Conservation (phyloP, 768 basidiomycete genomes). For the Boletus huronensis region DNA sequence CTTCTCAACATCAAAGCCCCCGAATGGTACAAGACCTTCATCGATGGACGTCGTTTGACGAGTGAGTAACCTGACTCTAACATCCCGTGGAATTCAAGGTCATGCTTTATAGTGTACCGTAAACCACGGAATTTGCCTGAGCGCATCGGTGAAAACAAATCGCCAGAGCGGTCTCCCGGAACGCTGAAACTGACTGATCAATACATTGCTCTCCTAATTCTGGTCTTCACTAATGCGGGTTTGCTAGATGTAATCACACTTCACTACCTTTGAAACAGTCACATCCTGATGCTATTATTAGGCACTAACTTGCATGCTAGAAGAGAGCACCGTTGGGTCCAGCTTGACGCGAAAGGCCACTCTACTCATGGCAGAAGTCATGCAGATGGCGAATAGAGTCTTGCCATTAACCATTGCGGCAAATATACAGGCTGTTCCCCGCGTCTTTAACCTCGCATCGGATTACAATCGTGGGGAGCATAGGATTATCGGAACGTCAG, state of each 20-base stretch:
- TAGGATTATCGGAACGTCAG: slow-evolving; percentile 78
- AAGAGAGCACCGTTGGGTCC: slow-evolving; percentile 70
- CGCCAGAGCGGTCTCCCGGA: slow-evolving; percentile 46
- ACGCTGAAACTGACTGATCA: slow-evolving; percentile 87
- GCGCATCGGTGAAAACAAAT: slow-evolving; percentile 33
- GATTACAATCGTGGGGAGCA: slow-evolving; percentile 75
- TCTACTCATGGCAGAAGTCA: slow-evolving; percentile 83
- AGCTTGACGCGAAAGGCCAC: slow-evolving; percentile 87
- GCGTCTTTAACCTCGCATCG: slow-evolving; percentile 80
- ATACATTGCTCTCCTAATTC: slow-evolving; percentile 80
- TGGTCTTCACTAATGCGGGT: slow-evolving; percentile 84
- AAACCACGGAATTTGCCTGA: slow-evolving; percentile 42
- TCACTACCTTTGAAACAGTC: neutral
- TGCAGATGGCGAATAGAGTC: slow-evolving; percentile 84
- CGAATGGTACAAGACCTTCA: slow-evolving; percentile 90
- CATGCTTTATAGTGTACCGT: slow-evolving; percentile 55
- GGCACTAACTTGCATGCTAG: slow-evolving; percentile 83
- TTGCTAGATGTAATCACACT: slow-evolving; percentile 68
- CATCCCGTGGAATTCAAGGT: neutral
- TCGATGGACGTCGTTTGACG: slow-evolving; percentile 83
- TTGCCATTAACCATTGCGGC: slow-evolving; percentile 81
- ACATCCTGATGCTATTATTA: slow-evolving; percentile 29
- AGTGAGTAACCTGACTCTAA: slow-evolving; percentile 46
- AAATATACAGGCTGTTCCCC: slow-evolving; percentile 81
- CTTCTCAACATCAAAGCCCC: slow-evolving; percentile 88